Percentiles rank a stretch among this genome's conserved stretches.
Evolutionary conservation across 257 asterid species (phyloP).

Genomic region (Ilex asprella): DNA sequence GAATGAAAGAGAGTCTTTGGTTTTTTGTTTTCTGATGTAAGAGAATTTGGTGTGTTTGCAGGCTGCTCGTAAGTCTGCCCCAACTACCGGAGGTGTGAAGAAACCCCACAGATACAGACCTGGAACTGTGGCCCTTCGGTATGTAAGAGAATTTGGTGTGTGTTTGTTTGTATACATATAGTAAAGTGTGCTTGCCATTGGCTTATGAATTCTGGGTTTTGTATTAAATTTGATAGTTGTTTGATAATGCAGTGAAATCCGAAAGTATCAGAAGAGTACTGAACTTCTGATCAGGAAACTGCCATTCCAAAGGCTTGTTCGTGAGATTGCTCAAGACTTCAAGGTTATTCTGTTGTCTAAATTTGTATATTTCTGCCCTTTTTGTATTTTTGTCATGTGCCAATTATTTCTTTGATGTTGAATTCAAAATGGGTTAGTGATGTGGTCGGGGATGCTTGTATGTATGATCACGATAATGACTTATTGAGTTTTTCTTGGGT

Average conservation of each 20-base stretch:
- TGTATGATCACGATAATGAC: no score
- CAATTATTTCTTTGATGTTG: neutral
- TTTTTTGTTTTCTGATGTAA: no score
- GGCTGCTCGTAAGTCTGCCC: slow-evolving; percentile 16
- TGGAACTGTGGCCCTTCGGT: slow-evolving; percentile 14
- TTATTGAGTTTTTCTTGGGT: neutral
- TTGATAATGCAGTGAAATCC: slow-evolving; percentile 12
- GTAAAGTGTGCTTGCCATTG: neutral
- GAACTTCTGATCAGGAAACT: slow-evolving; percentile 22
- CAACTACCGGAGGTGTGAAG: slow-evolving; percentile 14
- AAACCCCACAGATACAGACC: slow-evolving; percentile 14
- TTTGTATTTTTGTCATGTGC: neutral
- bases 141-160: neutral
- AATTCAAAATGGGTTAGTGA: neutral
- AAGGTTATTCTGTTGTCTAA: slow-evolving; percentile 1
- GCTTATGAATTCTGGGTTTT: neutral
- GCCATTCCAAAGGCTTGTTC: slow-evolving; percentile 26
- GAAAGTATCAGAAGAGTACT: slow-evolving; percentile 27
- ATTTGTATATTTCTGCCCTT: neutral
- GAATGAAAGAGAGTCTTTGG: no score
- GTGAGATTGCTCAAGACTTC: slow-evolving; percentile 23
- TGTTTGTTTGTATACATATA: neutral
- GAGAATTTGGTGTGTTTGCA: neutral
- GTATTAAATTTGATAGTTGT: no score
- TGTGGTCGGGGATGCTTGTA: no score